Conservation (phyloP, 1,284 basidiomycete genomes). For the Microbotryum scabiosae region DNA sequence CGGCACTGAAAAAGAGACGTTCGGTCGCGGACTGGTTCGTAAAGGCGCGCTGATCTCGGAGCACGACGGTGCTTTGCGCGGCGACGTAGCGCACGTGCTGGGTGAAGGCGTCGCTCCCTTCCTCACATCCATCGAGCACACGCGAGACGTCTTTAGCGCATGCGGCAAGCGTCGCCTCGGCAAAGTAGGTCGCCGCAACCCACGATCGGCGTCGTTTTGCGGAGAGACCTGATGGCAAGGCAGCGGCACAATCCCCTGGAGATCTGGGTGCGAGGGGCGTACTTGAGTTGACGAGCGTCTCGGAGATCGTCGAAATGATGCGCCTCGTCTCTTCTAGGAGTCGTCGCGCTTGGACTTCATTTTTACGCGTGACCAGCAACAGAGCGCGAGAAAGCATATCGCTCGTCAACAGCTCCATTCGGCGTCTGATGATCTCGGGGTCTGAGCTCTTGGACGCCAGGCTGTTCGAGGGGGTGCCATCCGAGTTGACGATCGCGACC, state of each 20-base stretch:
- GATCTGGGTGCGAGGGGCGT: too few species aligned
- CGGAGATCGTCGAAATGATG: slow-evolving; percentile 51
- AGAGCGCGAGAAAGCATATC: slow-evolving; percentile 92
- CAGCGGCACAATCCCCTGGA: not conserved
- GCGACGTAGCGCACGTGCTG: slow-evolving; percentile 79
- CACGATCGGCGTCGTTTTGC: not conserved
- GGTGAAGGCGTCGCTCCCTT: slow-evolving; percentile 68
- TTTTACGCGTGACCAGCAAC: slow-evolving; percentile 76
- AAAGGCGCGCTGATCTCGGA: slow-evolving; percentile 88
- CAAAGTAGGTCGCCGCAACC: not conserved
- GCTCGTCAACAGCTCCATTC: slow-evolving; percentile 84
- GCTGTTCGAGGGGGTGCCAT: slow-evolving; percentile 44
- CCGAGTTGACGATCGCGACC: slow-evolving; percentile 56
- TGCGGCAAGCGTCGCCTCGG: slow-evolving; percentile 39
- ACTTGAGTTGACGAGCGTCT: slow-evolving; percentile 12
- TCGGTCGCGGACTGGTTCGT: slow-evolving; percentile 76
- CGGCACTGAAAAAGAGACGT: slow-evolving; percentile 76
- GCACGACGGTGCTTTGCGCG: slow-evolving; percentile 85
- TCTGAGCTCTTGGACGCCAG: slow-evolving; percentile 46
- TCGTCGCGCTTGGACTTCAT: slow-evolving; percentile 73
- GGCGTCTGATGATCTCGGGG: slow-evolving; percentile 74
- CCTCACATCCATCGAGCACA: slow-evolving; percentile 73
- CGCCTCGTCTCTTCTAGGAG: slow-evolving; percentile 80
- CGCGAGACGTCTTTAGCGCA: slow-evolving; percentile 75
- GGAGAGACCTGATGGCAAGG: not conserved